Percentiles rank a stretch among this genome's conserved stretches.
These are phyloP conservation scores for Candida pseudoviswanathii DNA, from an alignment of 1,139 yeast genomes.

Conservation along the genomic window DNA sequence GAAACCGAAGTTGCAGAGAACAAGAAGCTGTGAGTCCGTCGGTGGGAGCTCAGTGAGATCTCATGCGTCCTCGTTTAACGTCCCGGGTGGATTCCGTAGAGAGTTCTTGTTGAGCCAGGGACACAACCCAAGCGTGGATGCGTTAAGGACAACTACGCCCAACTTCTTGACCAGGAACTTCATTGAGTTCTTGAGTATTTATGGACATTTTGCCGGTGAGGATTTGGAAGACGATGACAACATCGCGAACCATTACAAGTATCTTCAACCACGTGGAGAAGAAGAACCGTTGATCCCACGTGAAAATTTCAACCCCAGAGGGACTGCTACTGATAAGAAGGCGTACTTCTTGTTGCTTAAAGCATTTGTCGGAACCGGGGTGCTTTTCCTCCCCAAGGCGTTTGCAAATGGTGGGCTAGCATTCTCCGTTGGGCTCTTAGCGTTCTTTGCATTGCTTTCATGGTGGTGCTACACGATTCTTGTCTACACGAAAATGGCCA, in stretches of 20 bases:
- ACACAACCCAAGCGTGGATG: conserved; percentile 10
- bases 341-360: conserved; percentile 69
- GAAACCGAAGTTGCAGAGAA: conserved; percentile 24
- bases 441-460: conserved; percentile 73
- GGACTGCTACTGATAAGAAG: conserved; percentile 68
- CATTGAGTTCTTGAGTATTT: conserved; percentile 70
- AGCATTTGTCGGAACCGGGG: conserved; percentile 98
- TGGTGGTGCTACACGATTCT: conserved; percentile 84
- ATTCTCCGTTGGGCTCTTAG: conserved; percentile 64
- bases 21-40: conserved; percentile 30
- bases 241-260: conserved; percentile 51
- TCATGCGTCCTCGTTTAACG: conserved; percentile 68
- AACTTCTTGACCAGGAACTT: conserved; percentile 66
- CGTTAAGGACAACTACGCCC: conserved; percentile 25
- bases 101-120: conserved; percentile 50
- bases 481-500: conserved; percentile 59
- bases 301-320: conserved; percentile 32
- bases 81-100: conserved; percentile 81
- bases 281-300: conserved; percentile 41
- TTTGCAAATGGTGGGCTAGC: conserved; percentile 87
- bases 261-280: conserved; percentile 36
- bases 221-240: conserved; percentile 71
- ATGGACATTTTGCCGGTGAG: conserved; percentile 87
- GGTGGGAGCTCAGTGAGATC: conserved; percentile 12
- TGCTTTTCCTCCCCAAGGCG: conserved; percentile 86